Evolutionary conservation across 257 asterid genomes (phyloP).

Genomic region (Apocynum venetum): DNA sequence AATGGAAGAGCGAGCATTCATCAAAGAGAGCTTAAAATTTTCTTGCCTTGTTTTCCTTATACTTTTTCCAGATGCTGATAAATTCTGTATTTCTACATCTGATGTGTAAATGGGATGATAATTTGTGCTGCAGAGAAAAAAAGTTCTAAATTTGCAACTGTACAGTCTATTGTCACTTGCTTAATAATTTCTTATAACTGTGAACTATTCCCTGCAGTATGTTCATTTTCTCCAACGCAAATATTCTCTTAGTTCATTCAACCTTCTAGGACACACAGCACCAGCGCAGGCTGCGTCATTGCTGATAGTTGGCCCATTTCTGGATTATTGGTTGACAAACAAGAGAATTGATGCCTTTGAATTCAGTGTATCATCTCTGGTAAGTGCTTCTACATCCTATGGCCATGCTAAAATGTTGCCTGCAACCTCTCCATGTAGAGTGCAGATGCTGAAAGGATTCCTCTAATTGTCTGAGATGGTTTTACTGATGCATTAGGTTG

Average conservation of each 20-base stretch:
- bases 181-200: slow-evolving; percentile 10
- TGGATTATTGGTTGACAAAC: slow-evolving; percentile 95
- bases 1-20: background rate
- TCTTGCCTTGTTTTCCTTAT: background rate
- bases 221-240: slow-evolving; percentile 94
- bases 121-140: background rate
- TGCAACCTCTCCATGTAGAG: background rate
- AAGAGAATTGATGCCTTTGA: slow-evolving; percentile 75
- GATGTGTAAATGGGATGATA: background rate
- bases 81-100: background rate
- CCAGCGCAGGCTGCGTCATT: slow-evolving; percentile 95
- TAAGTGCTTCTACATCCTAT: slow-evolving; percentile 35
- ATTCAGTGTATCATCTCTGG: slow-evolving; percentile 58
- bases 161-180: background rate
- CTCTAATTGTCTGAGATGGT: slow-evolving; percentile 1
- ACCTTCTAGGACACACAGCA: slow-evolving; percentile 97
- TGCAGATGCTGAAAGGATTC: background rate
- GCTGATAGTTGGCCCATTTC: slow-evolving; percentile 75
- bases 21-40: background rate
- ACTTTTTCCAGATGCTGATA: background rate
- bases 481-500: background rate
- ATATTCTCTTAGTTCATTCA: slow-evolving; percentile 92
- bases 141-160: background rate
- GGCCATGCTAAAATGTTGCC: background rate
- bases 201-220: slow-evolving; percentile 58